Conservation (phyloP, 441 rosid species). For the Raphanus hybrid region DNA sequence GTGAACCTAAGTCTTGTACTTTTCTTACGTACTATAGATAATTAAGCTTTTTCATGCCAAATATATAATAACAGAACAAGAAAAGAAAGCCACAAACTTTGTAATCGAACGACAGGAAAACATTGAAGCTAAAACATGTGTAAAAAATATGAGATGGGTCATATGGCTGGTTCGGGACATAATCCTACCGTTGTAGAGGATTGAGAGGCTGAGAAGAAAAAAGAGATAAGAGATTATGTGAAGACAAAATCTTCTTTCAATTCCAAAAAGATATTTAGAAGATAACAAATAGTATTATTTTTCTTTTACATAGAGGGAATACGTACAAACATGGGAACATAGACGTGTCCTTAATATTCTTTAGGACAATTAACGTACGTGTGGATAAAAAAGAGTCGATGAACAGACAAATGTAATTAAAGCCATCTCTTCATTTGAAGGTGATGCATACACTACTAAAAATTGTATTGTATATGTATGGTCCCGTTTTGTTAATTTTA, state of each 20-base stretch:
- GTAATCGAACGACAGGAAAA: constrained; percentile 3
- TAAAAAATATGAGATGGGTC: constrained; percentile 19
- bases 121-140: constrained; percentile 2
- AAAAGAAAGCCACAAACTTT: neutral
- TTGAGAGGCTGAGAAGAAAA: constrained; percentile 37
- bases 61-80: neutral
- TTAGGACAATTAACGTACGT: constrained; percentile 23
- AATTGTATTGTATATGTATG: neutral
- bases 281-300: neutral
- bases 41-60: neutral
- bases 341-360: constrained; percentile 30
- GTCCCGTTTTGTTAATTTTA: neutral
- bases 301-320: neutral
- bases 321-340: constrained; percentile 15
- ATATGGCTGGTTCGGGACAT: neutral
- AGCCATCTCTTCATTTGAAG: neutral
- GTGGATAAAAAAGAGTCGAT: neutral
- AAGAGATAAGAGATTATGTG: neutral
- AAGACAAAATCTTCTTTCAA: constrained; percentile 16
- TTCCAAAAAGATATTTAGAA: constrained; percentile 19
- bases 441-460: neutral
- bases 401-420: constrained; percentile 11
- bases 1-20: too few species aligned
- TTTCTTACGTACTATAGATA: neutral
- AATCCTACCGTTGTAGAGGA: constrained; percentile 30